Conservation (phyloP, 129 eudicot genomes). For the Lactuca saligna region DNA sequence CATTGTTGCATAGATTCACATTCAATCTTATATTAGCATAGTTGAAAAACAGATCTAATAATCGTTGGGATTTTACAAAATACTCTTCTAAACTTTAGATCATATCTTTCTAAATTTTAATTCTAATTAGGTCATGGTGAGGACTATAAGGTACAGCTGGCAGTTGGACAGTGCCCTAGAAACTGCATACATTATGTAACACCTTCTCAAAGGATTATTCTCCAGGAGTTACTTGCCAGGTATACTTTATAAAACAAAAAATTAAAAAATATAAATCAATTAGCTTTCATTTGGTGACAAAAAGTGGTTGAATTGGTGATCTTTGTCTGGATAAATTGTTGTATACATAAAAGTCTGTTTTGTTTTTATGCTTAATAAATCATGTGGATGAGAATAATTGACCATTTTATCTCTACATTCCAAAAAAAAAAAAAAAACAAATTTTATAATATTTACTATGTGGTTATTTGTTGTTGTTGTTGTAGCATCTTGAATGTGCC, state of each 20-base stretch:
- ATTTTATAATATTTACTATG: background rate
- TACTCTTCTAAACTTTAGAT: background rate
- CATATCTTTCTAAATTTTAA: constrained; percentile 6
- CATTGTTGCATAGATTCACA: background rate
- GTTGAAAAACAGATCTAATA: constrained; percentile 1
- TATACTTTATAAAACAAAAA: constrained; percentile 17
- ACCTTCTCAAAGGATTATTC: constrained; percentile 92
- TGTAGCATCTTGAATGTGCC: constrained; percentile 75
- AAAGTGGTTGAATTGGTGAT: too few relatives aligned
- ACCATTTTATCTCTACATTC: background rate
- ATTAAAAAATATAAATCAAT: background rate
- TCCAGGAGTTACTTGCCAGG: constrained; percentile 94
- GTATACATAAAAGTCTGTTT: background rate
- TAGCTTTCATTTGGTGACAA: background rate
- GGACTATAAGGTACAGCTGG: constrained; percentile 78
- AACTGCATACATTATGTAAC: constrained; percentile 94
- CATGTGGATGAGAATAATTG: background rate
- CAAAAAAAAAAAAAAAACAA: background rate
- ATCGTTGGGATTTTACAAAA: background rate
- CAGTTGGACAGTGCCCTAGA: constrained; percentile 93
- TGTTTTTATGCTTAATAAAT: too few relatives aligned
- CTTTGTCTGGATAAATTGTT: background rate
- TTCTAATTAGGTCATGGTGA: constrained; percentile 59
- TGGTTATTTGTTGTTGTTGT: background rate
- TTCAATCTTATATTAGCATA: constrained; percentile 2